Percentiles rank a stretch among this genome's conserved stretches.
These are phyloP conservation scores for Nothopassalora personata DNA, from an alignment of 2,329 filamentous ascomycete genomes.

Conservation along the genomic window DNA sequence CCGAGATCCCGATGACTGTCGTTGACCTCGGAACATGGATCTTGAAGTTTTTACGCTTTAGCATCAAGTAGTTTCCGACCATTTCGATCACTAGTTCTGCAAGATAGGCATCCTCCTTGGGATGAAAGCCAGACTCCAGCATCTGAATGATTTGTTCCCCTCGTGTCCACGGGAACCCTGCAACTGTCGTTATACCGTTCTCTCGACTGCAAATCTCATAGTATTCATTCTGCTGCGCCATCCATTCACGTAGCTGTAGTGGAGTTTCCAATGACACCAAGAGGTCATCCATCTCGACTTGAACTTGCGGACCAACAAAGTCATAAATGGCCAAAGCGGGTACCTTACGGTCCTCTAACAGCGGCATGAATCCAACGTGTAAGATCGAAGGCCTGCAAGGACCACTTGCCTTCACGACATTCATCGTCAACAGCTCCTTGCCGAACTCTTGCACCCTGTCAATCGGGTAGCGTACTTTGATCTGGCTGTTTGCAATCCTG, in stretches of 20 bases:
- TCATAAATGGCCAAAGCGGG: constrained; percentile 43
- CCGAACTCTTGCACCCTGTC: not conserved
- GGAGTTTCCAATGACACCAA: not conserved
- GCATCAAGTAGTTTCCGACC: constrained; percentile 14
- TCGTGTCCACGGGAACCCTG: constrained; percentile 46
- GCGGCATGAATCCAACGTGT: constrained; percentile 64
- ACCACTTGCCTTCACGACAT: constrained; percentile 51
- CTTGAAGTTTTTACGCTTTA: constrained; percentile 19
- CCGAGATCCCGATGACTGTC: constrained; percentile 61
- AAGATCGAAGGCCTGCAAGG: constrained; percentile 51
- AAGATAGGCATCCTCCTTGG: constrained; percentile 15
- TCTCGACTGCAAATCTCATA: constrained; percentile 28
- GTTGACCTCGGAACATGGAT: constrained; percentile 57
- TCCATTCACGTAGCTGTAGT: constrained; percentile 50
- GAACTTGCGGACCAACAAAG: constrained; percentile 48
- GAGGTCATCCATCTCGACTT: constrained; percentile 50
- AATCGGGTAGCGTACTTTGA: constrained; percentile 51
- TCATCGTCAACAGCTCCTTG: constrained; percentile 47
- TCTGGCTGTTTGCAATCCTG: constrained; percentile 58
- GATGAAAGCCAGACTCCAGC: constrained; percentile 41
- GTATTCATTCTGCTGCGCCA: constrained; percentile 44
- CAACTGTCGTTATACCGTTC: constrained; percentile 38
- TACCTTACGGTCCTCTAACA: constrained; percentile 58
- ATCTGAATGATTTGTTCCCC: constrained; percentile 52
- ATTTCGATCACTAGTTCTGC: constrained; percentile 11